These are phyloP conservation scores for Suillus discolor DNA, from an alignment of 768 basidiomycete species.

Conservation along the genomic window DNA sequence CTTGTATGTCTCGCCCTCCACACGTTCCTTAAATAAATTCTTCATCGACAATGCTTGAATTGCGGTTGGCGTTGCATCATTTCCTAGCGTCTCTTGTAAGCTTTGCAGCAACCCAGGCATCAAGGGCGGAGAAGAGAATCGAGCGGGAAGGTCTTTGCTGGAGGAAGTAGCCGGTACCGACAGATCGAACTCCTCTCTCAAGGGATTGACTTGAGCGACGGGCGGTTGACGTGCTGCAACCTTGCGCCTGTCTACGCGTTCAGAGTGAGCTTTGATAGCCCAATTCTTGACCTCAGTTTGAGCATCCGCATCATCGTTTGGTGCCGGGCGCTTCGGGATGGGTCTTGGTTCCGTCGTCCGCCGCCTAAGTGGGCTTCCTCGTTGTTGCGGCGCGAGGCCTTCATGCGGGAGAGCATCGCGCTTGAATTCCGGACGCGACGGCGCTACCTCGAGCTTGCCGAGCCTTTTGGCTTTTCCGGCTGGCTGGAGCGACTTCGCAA, in stretches of 20 bases:
- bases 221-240: constrained; percentile 4
- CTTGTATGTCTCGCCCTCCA: constrained; percentile 20
- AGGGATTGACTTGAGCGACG: constrained; percentile 22
- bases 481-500: constrained; percentile 31
- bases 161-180: constrained; percentile 25
- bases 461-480: constrained; percentile 27
- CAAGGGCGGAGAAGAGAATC: constrained; percentile 71
- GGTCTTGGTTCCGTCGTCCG: neutral
- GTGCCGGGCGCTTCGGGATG: neutral
- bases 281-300: constrained; percentile 12
- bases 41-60: constrained; percentile 80
- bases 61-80: constrained; percentile 60
- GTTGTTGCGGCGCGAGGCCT: constrained; percentile 14
- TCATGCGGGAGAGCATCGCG: constrained; percentile 24
- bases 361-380: neutral
- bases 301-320: neutral
- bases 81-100: constrained; percentile 60
- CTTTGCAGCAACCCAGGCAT: constrained; percentile 63
- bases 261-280: constrained; percentile 15
- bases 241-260: constrained; percentile 14
- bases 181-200: constrained; percentile 41
- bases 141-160: constrained; percentile 32
- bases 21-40: constrained; percentile 49
- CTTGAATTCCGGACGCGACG: constrained; percentile 18
- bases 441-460: constrained; percentile 29